Evolutionary conservation across 805 yeast species (phyloP).

Genomic region (Kazachstania kunashirensis): DNA sequence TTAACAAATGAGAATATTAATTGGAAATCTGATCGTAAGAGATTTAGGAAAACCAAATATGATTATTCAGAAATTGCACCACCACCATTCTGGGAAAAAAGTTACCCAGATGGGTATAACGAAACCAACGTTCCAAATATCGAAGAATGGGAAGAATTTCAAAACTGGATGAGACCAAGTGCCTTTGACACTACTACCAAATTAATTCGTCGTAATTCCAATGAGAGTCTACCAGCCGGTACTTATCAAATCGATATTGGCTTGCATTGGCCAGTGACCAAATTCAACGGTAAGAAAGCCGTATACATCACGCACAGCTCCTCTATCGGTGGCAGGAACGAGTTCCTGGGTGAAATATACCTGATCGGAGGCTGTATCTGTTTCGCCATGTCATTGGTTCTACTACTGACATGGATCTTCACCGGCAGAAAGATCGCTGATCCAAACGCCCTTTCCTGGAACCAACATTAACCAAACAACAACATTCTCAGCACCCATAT

Average conservation of each 20-base stretch:
- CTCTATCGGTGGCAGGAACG: slow-evolving; percentile 66
- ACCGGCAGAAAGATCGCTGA: slow-evolving; percentile 69
- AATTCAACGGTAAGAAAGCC: slow-evolving; percentile 57
- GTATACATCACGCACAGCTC: slow-evolving; percentile 62
- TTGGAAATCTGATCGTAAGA: slow-evolving; percentile 69
- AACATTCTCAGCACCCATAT: too few relatives aligned
- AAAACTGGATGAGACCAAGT: slow-evolving; percentile 94
- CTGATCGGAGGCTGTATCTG: slow-evolving; percentile 68
- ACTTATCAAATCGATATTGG: slow-evolving; percentile 57
- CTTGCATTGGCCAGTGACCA: slow-evolving; percentile 68
- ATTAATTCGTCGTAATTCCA: slow-evolving; percentile 52
- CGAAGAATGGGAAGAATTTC: slow-evolving; percentile 70
- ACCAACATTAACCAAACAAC: slow-evolving; percentile 41
- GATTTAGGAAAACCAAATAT: slow-evolving; percentile 67
- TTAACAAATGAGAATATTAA: slow-evolving; percentile 57
- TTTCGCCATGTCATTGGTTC: slow-evolving; percentile 42
- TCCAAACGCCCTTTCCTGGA: slow-evolving; percentile 64
- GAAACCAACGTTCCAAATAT: slow-evolving; percentile 69
- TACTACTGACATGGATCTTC: slow-evolving; percentile 46
- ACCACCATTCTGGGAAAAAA: slow-evolving; percentile 82
- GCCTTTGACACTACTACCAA: slow-evolving; percentile 63
- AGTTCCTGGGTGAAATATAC: slow-evolving; percentile 65
- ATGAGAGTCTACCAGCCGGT: slow-evolving; percentile 46
- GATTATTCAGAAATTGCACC: slow-evolving; percentile 67
- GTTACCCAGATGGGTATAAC: slow-evolving; percentile 84